Conservation (phyloP, 441 rosid species). For the Pelargonium fulgidum region DNA sequence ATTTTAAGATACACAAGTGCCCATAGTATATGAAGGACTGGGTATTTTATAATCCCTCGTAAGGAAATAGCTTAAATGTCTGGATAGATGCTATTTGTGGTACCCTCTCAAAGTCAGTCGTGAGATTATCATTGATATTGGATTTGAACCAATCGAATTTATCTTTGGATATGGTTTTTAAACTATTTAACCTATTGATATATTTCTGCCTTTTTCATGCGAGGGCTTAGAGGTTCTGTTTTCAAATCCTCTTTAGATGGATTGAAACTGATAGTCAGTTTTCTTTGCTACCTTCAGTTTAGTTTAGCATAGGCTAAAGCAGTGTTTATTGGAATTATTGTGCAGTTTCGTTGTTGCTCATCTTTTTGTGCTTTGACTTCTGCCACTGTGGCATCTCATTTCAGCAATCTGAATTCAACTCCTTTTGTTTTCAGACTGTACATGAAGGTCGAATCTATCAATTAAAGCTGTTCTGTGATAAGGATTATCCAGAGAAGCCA, state of each 20-base stretch:
- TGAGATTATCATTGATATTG: not conserved
- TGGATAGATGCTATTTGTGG: too few species aligned
- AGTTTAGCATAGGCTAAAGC: not conserved
- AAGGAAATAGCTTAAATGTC: too few species aligned
- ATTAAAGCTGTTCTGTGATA: slow-evolving; percentile 94
- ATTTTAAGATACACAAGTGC: not conserved
- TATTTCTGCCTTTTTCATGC: not conserved
- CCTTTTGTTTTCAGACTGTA: slow-evolving; percentile 54
- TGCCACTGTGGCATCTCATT: not conserved
- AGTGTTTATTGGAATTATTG: not conserved
- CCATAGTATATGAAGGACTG: not conserved
- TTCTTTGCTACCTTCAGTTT: not conserved
- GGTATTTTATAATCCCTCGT: not conserved
- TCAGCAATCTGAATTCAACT: slow-evolving; percentile 6
- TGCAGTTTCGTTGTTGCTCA: not conserved
- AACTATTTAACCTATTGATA: not conserved
- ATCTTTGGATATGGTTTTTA: not conserved
- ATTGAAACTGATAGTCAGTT: not conserved
- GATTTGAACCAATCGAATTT: not conserved
- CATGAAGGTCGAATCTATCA: slow-evolving; percentile 96
- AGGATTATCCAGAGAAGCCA: slow-evolving; percentile 97
- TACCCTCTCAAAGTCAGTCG: not conserved
- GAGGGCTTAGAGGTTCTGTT: not conserved
- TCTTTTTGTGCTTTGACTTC: not conserved
- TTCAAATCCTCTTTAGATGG: not conserved